phyloP scores from a whole-genome alignment of 805 yeast species.

The Candida boidinii region DNA sequence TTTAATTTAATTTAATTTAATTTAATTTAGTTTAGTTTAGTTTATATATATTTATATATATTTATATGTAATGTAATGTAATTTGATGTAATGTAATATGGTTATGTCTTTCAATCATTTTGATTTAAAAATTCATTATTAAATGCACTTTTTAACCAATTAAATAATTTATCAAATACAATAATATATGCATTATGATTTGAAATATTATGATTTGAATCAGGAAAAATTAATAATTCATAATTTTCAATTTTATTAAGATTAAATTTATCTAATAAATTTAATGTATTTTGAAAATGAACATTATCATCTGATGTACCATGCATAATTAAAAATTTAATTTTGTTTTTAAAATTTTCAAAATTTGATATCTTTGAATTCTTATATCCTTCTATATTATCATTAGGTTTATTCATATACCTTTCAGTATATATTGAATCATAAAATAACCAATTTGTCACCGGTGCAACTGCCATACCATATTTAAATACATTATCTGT shows the following conservation, averaged over 20 bases:
- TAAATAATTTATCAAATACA: constrained; percentile 56
- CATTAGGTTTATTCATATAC: constrained; percentile 79
- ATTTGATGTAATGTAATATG: no score
- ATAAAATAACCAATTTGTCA: constrained; percentile 86
- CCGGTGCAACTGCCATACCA: constrained; percentile 97
- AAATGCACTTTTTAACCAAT: constrained; percentile 61
- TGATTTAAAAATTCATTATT: constrained; percentile 31
- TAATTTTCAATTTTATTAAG: constrained; percentile 72
- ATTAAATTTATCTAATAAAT: constrained; percentile 68
- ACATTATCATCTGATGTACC: constrained; percentile 98
- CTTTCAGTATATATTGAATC: constrained; percentile 94
- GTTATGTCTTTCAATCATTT: no score
- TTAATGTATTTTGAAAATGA: constrained; percentile 83
- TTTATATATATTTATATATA: no score
- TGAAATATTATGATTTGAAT: constrained; percentile 65
- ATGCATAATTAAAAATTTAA: constrained; percentile 81
- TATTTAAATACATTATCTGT: constrained; percentile 66
- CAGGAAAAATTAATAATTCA: constrained; percentile 74
- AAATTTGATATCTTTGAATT: constrained; percentile 48
- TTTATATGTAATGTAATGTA: no score
- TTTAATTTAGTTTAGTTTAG: no score
- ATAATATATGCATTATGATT: constrained; percentile 68
- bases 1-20: not conserved
- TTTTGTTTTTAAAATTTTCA: constrained; percentile 43
- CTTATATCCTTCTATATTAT: constrained; percentile 56